Percentiles rank a stretch among this genome's conserved stretches.
phyloP scores from a whole-genome alignment of 179 eudicot genomes.

The Sideroxylon spinosum region DNA sequence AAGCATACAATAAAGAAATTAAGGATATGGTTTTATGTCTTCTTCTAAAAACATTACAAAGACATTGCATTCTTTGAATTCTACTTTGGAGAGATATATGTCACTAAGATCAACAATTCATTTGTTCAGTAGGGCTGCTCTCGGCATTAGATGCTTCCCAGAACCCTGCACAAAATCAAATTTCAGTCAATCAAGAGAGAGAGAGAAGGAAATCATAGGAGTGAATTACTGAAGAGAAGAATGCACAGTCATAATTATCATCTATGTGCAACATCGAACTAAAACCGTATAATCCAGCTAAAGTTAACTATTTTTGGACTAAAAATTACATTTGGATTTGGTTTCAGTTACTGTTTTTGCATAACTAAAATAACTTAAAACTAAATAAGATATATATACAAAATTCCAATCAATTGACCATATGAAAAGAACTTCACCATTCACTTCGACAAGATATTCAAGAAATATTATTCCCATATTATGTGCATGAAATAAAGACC shows the following conservation, averaged over 20 bases:
- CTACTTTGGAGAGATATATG: not conserved
- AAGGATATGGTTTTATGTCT: not conserved
- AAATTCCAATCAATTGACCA: not conserved
- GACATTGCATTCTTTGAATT: not conserved
- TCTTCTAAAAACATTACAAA: not conserved
- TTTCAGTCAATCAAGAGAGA: not conserved
- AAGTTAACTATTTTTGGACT: too few relatives aligned
- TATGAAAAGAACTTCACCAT: not conserved
- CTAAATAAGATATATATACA: too few relatives aligned
- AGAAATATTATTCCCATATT: not conserved
- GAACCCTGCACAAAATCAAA: slow-evolving; percentile 27
- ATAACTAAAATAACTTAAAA: too few relatives aligned
- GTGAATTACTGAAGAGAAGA: not conserved
- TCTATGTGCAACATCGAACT: not conserved
- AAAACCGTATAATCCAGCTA: too few relatives aligned
- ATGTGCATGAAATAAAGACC: not conserved
- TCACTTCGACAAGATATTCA: not conserved
- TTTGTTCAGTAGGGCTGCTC: slow-evolving; percentile 44
- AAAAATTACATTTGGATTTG: too few relatives aligned
- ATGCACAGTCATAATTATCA: not conserved
- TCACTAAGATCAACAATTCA: slow-evolving; percentile 16
- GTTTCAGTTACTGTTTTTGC: too few relatives aligned
- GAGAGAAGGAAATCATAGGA: not conserved
- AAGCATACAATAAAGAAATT: not conserved
- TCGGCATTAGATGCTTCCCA: slow-evolving; percentile 43